Base-by-base conservation (phyloP, 345 rosid species). In the Euphorbia pulcherrima region DNA sequence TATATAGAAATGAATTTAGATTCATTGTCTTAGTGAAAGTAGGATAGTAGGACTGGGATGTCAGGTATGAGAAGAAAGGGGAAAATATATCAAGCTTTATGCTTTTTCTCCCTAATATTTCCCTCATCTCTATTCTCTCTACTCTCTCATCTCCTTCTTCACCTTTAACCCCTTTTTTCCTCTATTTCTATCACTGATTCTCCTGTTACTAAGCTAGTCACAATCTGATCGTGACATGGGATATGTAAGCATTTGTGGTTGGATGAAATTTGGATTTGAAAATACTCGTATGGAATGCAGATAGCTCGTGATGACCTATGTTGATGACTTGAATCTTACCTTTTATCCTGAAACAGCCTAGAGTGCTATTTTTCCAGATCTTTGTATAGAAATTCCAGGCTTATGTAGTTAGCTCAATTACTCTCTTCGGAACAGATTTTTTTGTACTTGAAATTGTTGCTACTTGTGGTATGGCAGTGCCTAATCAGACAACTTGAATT, bases 261-360 rank as follows among this genome's bases (percentile, higher is more conserved):
- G 47, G 47, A 11, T 44, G 2, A 44, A 44, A 44, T 12, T 44
- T 44, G 50, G 50, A 44, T 16, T 12, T 2, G 50, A 44, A 18
- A 12, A 44, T 18, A 44, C 50, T 44, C 50, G 16, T 44, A 10
- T 44, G 2, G 18, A 44, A 44, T 44, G 50, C 50, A 11, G 37
- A 56, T 14, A 56, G 18, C 16, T 2, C 35, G 60, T 56, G 60
- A 46, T 63, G 67, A 46, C 39, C 20, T 10, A 47, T 63, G 55
- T 12, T 20, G n/a, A 10, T 17, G 20, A 37, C 30, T 29, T 17
- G 24, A 50, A 52, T 17, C 11, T 39, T 28, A 48, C 16, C 50
- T 44, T 18, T 8, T 18, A n/a, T 29, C 27, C 35, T n/a, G 8
- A 39, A 29, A 30, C 40, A 64, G 48, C 27, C 16, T 64, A 41